phyloP scores from a whole-genome alignment of 2,329 filamentous ascomycete genomes.

The Botrytis tulipae region DNA sequence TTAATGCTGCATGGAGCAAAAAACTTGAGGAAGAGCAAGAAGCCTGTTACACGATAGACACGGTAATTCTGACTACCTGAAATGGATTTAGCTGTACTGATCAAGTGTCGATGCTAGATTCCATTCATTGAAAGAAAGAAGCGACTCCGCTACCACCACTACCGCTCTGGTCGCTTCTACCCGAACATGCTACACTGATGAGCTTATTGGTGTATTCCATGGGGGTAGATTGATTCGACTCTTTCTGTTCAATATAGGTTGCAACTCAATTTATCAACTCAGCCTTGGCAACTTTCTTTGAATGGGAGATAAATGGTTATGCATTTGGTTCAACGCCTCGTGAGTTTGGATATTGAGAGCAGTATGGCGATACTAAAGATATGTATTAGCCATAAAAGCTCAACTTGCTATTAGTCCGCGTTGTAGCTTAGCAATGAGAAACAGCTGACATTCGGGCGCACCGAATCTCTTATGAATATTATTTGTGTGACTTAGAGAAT shows the following conservation, averaged over 20 bases:
- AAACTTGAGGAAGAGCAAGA: neutral
- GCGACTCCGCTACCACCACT: neutral
- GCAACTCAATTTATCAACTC: neutral
- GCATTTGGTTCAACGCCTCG: neutral
- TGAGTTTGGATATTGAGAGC: neutral
- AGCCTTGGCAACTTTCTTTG: accelerated
- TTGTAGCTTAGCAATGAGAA: neutral
- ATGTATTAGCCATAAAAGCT: neutral
- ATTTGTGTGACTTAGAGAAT: neutral
- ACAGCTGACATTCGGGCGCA: neutral
- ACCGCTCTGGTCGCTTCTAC: neutral
- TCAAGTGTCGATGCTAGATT: neutral
- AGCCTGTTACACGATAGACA: neutral
- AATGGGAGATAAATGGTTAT: accelerated
- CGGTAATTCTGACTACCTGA: neutral
- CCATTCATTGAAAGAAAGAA: neutral
- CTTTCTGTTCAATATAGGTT: neutral
- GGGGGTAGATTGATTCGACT: neutral
- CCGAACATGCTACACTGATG: neutral
- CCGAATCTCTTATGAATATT: neutral
- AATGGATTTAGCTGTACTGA: neutral
- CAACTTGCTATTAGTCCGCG: neutral
- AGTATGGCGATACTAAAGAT: no score
- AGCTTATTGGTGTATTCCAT: neutral
- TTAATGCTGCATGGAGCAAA: neutral